phyloP scores from a whole-genome alignment of 2,329 filamentous ascomycete genomes.

The Monilinia fructigena region DNA sequence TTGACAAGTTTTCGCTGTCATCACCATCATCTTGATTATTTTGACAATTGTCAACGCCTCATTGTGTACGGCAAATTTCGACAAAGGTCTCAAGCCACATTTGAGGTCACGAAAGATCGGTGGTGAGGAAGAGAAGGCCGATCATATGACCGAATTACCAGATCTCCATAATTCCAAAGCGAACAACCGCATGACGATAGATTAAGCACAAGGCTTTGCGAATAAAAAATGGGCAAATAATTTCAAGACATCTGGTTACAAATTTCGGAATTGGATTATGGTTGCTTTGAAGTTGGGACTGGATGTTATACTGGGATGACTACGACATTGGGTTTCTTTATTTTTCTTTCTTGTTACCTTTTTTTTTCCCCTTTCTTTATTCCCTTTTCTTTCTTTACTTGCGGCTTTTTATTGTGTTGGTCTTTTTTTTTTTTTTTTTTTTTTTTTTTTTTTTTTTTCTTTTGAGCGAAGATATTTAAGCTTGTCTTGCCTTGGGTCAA shows the following conservation, averaged over 20 bases:
- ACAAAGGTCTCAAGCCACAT: conserved; percentile 83
- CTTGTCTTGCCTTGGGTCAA: conserved; percentile 8
- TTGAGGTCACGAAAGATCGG: conserved; percentile 60
- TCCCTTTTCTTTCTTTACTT: background rate
- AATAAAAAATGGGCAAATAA: conserved; percentile 11
- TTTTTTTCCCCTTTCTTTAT: background rate
- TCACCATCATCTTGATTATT: conserved; percentile 86
- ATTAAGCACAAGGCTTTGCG: conserved; percentile 37
- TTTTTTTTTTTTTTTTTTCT: background rate
- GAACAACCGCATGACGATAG: conserved; percentile 51
- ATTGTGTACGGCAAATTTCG: conserved; percentile 88
- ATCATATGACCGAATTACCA: conserved; percentile 48
- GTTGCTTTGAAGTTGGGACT: background rate
- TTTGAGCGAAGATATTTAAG: conserved; percentile 15
- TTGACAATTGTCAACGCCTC: conserved; percentile 84
- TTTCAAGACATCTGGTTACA: conserved; percentile 5
- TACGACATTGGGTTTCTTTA: conserved; percentile 14
- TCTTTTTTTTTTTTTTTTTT: background rate
- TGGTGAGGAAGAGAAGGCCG: conserved; percentile 50
- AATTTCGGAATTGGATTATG: conserved; percentile 8
- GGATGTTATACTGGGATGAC: conserved; percentile 8
- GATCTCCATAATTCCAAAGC: conserved; percentile 43
- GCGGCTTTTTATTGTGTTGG: conserved; percentile 1
- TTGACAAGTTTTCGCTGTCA: conserved; percentile 93
- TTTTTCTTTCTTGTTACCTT: conserved; percentile 13